Base-by-base conservation (phyloP, 2,329 filamentous ascomycete genomes). In the Aspergillus pseudoterreus region DNA sequence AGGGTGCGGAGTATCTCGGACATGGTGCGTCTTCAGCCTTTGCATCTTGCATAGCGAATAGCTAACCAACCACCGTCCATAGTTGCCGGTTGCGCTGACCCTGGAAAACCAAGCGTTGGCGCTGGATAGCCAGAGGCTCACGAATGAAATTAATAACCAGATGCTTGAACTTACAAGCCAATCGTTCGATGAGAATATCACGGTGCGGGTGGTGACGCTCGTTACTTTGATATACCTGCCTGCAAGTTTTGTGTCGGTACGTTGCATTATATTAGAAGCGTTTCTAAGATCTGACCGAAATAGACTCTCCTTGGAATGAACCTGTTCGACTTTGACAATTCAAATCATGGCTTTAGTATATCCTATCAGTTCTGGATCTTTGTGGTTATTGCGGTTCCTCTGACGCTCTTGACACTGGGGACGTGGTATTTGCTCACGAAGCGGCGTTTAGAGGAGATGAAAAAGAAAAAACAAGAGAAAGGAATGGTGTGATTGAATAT, bases 161-260 rank as follows among this genome's bases (percentile, higher is more conserved):
- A 60, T 61, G 54, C 42, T 62, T 0, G 45, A 57, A 10, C 46
- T 62, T 6, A 57, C 49, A 14, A 53, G 51, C 12, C 44, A 50
- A 27, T 51, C 53, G 6, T 51, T 65, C 6, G 58, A 65, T 30
- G 63, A 66, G 15, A 64, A 58, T 46, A 57, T 57, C 4, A 66
- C 62, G 1, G 58, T 66, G 12, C 57, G 54, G 12, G 54, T 64
- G 2, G 57, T 66, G 6, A 65, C 63, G 1, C 35, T 68, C 0
- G 57, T 67, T 8, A 64, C 63, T 1, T 35, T 68, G 3, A 60
- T 64, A n/a, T 68, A 66, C 48, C 49, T 67, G 5, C 69, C 71
- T 3, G 63, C 67, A 10, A 71, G 69, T 9, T 71, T 71, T 50
- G 65, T 71, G 1, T 67, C 67, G 5, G 68, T 72, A 30, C 11